Evolutionary conservation across 352 stramenopile species (phyloP).

Genomic region (Hyaloperonospora brassicae): DNA sequence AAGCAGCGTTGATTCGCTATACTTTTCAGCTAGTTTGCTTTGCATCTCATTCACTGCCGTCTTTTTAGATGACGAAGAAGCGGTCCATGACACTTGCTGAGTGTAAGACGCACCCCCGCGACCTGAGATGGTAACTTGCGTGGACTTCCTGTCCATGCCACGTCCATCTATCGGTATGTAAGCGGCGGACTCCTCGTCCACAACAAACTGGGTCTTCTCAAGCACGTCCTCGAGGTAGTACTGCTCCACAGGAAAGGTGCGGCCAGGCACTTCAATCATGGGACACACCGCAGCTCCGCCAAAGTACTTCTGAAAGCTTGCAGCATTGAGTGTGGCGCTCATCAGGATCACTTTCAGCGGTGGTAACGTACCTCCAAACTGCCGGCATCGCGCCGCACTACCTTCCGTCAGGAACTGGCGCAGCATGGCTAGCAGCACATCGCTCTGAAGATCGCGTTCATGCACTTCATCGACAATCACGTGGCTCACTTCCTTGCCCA

Average conservation of each 20-base stretch:
- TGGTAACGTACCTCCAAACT: constrained; percentile 26
- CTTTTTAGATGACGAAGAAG: constrained; percentile 20
- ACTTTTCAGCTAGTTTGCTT: constrained; percentile 37
- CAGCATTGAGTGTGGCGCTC: constrained; percentile 94
- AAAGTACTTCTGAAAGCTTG: constrained; percentile 94
- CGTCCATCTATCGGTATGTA: constrained; percentile 33
- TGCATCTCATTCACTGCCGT: constrained; percentile 14
- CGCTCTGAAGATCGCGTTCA: constrained; percentile 90
- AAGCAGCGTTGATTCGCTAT: constrained; percentile 82
- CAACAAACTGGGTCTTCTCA: constrained; percentile 75
- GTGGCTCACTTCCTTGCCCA: constrained; percentile 87
- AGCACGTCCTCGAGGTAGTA: constrained; percentile 94
- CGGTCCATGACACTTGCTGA: constrained; percentile 53
- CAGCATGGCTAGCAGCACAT: constrained; percentile 89
- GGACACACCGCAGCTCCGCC: constrained; percentile 68
- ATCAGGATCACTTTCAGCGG: constrained; percentile 94
- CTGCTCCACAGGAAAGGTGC: constrained; percentile 94
- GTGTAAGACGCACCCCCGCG: constrained; percentile 54
- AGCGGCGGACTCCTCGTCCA: constrained; percentile 61
- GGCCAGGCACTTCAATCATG: constrained; percentile 87
- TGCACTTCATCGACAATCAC: constrained; percentile 98
- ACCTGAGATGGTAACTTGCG: constrained; percentile 53
- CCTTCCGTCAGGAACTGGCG: constrained; percentile 63
- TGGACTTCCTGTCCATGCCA: constrained; percentile 25
- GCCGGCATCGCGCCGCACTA: constrained; percentile 27